phyloP scores from a whole-genome alignment of 495 filamentous ascomycete species.

The Annulohypoxylon stygium region DNA sequence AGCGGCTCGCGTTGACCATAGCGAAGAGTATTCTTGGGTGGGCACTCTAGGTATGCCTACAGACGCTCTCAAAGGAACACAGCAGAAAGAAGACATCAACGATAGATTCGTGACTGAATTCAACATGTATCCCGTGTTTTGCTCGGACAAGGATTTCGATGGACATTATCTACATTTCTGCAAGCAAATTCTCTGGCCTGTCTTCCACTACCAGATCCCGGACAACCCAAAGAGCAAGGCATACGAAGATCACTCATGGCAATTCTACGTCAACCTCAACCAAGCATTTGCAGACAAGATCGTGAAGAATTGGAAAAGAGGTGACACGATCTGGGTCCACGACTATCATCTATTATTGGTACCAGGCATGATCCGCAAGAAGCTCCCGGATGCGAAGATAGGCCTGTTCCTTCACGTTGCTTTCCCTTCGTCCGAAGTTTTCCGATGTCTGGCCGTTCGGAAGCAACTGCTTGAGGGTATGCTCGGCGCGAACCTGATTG shows the following conservation, averaged over 20 bases:
- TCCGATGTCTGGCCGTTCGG: constrained; percentile 86
- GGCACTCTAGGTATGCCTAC: constrained; percentile 94
- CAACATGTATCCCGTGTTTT: constrained; percentile 83
- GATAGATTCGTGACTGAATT: constrained; percentile 82
- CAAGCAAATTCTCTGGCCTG: constrained; percentile 90
- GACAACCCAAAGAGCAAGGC: constrained; percentile 98
- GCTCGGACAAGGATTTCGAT: constrained; percentile 88
- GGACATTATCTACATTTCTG: constrained; percentile 94
- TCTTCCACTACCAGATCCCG: constrained; percentile 96
- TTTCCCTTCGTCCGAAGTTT: constrained; percentile 95
- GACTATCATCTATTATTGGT: constrained; percentile 95
- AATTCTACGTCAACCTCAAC: constrained; percentile 91
- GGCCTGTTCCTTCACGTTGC: constrained; percentile 95
- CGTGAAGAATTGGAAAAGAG: constrained; percentile 88
- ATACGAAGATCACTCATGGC: constrained; percentile 95
- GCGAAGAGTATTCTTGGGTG: constrained; percentile 84
- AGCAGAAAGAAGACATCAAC: constrained; percentile 81
- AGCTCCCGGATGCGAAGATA: constrained; percentile 89
- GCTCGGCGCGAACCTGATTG: constrained; percentile 88
- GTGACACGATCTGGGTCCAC: constrained; percentile 92
- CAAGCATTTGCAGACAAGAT: constrained; percentile 91
- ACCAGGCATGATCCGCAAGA: constrained; percentile 88
- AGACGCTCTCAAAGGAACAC: constrained; percentile 76
- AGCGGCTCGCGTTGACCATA: constrained; percentile 71
- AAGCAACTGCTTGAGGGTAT: constrained; percentile 90